Evolutionary conservation across 441 rosid species (phyloP), one percentile per base, ranked within the genome.

Genomic region (Erodium trifolium): DNA sequence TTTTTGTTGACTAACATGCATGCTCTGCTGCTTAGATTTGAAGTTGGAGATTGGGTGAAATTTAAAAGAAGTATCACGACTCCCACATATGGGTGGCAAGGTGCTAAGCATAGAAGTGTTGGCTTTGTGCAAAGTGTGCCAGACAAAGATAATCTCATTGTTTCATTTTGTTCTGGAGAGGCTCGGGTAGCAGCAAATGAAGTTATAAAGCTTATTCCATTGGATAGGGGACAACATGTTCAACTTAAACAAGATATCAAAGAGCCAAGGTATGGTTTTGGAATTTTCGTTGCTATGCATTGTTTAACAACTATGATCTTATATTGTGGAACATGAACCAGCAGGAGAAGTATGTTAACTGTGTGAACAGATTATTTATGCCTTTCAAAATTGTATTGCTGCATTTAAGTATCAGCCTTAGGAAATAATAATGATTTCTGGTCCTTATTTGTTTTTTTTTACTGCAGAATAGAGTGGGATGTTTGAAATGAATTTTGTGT

Each of bases 21-120:
- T 59, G 51, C 43, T 71, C 59, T 81, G 67, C 14, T 67, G 8
- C 68, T 74, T 77, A 95, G 99, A 78, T 95, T 80, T 83, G 96
- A 89, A 76, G 85, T 90, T 68, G 97, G 98, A 67, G 98, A 95
- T 77, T 95, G 99, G 99, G 95, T 92, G 78, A 95, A 90, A 82
- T 95, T 90, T 76, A 93, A 81, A 79, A 85, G 96, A 86, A 84
- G 86, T 77, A 82, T 91, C 73, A 81, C 82, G 4, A 71, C 84
- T 78, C 98, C 99, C 63, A 72, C 82, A 29, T 80, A 87, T 81
- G 98, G 97, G 53, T 95, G 97, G 99, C 98, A 89, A 88, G 90
- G 89, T 79, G 99, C 98, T 66, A 86, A 82, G 71, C 93, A 88
- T 72, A 88, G 78, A 78, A 95, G 99, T 78, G 97, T 92, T 76